phyloP scores from a whole-genome alignment of 345 rosid species.

The Conringia planisiliqua region DNA sequence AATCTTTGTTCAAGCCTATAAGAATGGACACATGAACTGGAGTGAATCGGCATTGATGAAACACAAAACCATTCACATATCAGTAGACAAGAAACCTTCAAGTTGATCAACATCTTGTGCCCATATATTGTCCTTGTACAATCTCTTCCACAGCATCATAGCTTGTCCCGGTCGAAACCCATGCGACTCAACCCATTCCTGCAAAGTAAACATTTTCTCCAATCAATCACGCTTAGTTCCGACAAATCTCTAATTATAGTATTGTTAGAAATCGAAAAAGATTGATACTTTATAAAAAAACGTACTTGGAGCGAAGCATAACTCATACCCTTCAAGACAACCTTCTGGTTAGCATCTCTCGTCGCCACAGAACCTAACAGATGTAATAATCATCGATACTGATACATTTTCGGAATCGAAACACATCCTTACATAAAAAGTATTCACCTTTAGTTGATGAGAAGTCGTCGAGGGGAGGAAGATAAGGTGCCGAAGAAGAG shows the following conservation, averaged over 20 bases:
- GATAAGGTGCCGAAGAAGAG: constrained; percentile 23
- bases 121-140: constrained; percentile 76
- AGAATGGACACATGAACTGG: background rate
- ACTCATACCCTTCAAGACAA: constrained; percentile 70
- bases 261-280: background rate
- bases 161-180: constrained; percentile 94
- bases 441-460: constrained; percentile 16
- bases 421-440: background rate
- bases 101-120: constrained; percentile 59
- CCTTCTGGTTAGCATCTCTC: constrained; percentile 37
- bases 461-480: constrained; percentile 26
- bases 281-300: background rate
- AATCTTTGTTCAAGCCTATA: constrained; percentile 81
- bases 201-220: background rate
- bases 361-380: background rate
- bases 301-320: constrained; percentile 65
- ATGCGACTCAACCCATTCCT: constrained; percentile 86
- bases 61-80: background rate
- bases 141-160: constrained; percentile 89
- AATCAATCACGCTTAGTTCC: background rate
- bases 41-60: background rate
- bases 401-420: background rate
- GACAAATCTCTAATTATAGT: too few species aligned
- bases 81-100: constrained; percentile 51
- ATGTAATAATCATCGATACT: background rate